These are phyloP conservation scores for Claviceps purpurea DNA, from an alignment of 2,329 filamentous ascomycete species.

Conservation along the genomic window DNA sequence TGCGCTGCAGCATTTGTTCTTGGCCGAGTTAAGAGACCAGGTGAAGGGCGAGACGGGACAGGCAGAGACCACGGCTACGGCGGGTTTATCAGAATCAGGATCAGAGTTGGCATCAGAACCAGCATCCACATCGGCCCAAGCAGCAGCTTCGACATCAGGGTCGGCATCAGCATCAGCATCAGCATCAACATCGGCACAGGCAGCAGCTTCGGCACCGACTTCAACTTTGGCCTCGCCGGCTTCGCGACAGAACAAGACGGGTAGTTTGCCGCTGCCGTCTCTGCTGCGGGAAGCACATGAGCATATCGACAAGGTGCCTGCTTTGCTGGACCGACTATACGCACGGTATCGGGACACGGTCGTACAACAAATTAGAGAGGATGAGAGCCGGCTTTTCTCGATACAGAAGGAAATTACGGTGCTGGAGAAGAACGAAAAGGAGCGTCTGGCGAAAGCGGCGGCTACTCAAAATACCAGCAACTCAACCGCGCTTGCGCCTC, in stretches of 20 bases:
- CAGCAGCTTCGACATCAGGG: slow-evolving; percentile 11
- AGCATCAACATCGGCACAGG: neutral
- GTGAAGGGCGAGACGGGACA: slow-evolving; percentile 36
- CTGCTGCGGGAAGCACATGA: slow-evolving; percentile 49
- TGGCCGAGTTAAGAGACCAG: slow-evolving; percentile 64
- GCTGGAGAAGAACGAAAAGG: slow-evolving; percentile 40
- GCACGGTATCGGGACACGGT: slow-evolving; percentile 57
- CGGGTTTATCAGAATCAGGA: slow-evolving; percentile 23
- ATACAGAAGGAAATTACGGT: slow-evolving; percentile 55
- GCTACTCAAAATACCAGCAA: slow-evolving; percentile 21
- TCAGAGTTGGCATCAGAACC: neutral
- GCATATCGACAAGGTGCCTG: slow-evolving; percentile 54
- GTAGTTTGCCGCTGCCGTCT: slow-evolving; percentile 48
- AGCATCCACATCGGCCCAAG: neutral
- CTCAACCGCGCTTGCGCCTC: slow-evolving; percentile 18
- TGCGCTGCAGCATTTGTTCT: slow-evolving; percentile 65
- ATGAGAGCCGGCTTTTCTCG: slow-evolving; percentile 53
- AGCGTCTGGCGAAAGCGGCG: slow-evolving; percentile 21
- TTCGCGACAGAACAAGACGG: slow-evolving; percentile 63
- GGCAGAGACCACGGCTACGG: slow-evolving; percentile 10
- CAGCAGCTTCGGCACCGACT: slow-evolving; percentile 12
- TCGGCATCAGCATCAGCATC: neutral
- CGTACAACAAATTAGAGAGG: slow-evolving; percentile 56
- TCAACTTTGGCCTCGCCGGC: slow-evolving; percentile 30
- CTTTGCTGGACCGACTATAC: slow-evolving; percentile 62